Conservation (phyloP, 2,329 filamentous ascomycete species). For the Dactylellina cionopaga region DNA sequence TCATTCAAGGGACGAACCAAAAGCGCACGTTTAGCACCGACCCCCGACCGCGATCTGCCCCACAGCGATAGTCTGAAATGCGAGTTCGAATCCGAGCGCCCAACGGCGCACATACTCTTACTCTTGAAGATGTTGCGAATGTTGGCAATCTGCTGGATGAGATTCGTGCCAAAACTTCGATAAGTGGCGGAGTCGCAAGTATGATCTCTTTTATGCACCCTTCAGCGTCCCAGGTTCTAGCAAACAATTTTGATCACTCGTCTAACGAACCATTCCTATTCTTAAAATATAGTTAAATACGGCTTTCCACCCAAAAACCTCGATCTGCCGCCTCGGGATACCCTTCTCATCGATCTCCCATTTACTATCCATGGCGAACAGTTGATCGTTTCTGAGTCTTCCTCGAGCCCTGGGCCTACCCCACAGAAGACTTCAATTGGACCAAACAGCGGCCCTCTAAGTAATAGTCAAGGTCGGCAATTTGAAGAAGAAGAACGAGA, state of each 20-base stretch:
- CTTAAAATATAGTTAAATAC: conserved; percentile 72
- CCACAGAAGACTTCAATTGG: conserved; percentile 13
- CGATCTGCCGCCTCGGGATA: conserved; percentile 64
- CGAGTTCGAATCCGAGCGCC: conserved; percentile 80
- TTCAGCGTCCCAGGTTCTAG: neutral
- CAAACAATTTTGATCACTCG: neutral
- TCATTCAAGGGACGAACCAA: conserved; percentile 13
- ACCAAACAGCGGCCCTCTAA: conserved; percentile 49
- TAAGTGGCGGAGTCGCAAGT: conserved; percentile 70
- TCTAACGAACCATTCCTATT: conserved; percentile 1
- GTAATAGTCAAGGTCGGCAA: conserved; percentile 49
- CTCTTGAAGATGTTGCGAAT: conserved; percentile 74
- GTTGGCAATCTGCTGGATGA: conserved; percentile 70
- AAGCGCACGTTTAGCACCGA: conserved; percentile 34
- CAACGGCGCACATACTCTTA: conserved; percentile 75
- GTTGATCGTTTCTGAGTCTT: conserved; percentile 66
- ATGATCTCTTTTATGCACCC: neutral
- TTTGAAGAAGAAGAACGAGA: conserved; percentile 49
- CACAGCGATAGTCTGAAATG: conserved; percentile 65
- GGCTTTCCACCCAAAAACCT: conserved; percentile 82
- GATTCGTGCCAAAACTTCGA: conserved; percentile 72
- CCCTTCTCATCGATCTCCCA: conserved; percentile 67
- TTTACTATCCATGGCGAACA: conserved; percentile 75
- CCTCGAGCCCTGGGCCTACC: conserved; percentile 34
- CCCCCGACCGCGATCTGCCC: conserved; percentile 18